These are phyloP conservation scores for Cercospora sojina DNA, from an alignment of 2,329 filamentous ascomycete species.

Conservation along the genomic window DNA sequence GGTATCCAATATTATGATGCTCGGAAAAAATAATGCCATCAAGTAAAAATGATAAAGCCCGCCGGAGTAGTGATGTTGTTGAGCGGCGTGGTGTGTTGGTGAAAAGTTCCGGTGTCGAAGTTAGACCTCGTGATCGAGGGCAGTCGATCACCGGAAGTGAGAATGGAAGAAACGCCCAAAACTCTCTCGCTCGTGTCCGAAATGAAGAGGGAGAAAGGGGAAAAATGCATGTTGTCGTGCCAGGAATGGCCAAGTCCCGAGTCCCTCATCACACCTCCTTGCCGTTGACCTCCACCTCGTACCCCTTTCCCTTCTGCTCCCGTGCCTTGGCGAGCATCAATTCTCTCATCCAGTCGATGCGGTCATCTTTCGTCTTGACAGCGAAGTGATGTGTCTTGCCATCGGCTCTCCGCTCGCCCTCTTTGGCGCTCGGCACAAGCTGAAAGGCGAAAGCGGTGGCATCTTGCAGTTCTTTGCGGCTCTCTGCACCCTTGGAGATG, in stretches of 20 bases:
- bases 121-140: background rate
- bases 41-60: background rate
- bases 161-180: background rate
- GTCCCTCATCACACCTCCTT: conserved; percentile 21
- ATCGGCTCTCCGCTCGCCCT: conserved; percentile 31
- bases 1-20: conserved; percentile 3
- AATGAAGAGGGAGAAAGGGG: background rate
- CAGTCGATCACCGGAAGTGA: background rate
- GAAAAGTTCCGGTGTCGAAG: background rate
- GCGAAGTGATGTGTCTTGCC: conserved; percentile 89
- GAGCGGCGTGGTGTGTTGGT: background rate
- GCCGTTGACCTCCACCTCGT: conserved; percentile 78
- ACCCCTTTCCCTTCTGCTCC: conserved; percentile 79
- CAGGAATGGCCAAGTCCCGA: background rate
- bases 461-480: conserved; percentile 46
- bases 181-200: conserved; percentile 1
- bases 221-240: background rate
- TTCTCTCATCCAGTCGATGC: conserved; percentile 97
- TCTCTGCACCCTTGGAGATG: conserved; percentile 52
- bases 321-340: conserved; percentile 86
- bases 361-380: conserved; percentile 79
- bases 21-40: background rate
- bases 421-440: conserved; percentile 66
- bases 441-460: conserved; percentile 73
- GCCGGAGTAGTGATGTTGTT: background rate